Base-by-base conservation (phyloP, 192 early-diverging fungal genomes). In the Chytriomyces hyalinus region DNA sequence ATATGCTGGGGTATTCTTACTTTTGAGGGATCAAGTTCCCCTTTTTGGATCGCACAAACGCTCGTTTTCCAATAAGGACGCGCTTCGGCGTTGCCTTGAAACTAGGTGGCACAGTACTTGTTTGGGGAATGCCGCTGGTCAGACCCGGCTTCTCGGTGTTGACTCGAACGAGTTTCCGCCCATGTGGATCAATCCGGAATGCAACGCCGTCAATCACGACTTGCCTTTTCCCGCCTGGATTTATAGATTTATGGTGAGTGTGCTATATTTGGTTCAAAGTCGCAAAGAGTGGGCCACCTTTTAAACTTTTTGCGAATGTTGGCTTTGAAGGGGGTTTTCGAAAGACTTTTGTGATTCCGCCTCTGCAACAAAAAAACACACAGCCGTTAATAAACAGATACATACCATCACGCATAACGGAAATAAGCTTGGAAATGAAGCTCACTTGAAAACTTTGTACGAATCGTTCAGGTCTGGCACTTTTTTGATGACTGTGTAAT, bases 331-430 rank as follows among this genome's bases (percentile, higher is more conserved):
- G 11, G 11, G 69, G 49, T 36, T 70, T 70, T n/a, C 26, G 20
- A 44, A 70, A 70, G 20, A 57, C 69, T 53, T 57, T 70, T 15
- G 69, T 70, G 47, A 57, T 53, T 53, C 49, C 53, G 20, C 69
- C 65, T 5, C 65, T 67, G 65, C 36, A 28, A 6, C 15, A 47
- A 15, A 10, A 10, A 47, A 26, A 0, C 24, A 26, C 15, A n/a
- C 26, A 6, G 43, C 36, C 10, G 11, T n/a, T 7, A 46, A 67
- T 6, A 36, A 51, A 10, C 15, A 44, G 49, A 68, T 13, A 4
- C 1, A 36, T 2, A 36, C 36, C 36, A 2, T 36, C 36, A 36
- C 36, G 36, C 36, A 36, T 36, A 36, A 36, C 36, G 36, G 0
- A 36, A 36, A 36, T 36, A 26, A 26, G 24, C n/a, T 47, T 20